Base-by-base conservation (phyloP, 345 rosid species). In the Laguncularia racemosa region DNA sequence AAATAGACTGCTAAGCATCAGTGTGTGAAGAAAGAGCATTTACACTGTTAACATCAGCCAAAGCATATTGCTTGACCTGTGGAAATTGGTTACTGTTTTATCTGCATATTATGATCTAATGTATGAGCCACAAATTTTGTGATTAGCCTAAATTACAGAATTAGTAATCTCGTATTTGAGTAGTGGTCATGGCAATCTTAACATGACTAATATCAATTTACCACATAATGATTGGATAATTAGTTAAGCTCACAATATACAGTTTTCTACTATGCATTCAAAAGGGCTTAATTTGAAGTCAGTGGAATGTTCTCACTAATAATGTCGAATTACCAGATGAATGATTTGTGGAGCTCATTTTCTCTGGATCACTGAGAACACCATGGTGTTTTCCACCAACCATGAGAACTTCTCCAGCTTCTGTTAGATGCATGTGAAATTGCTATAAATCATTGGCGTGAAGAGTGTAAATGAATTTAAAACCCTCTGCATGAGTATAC, bases 371-470 rank as follows among this genome's bases (percentile, higher is more conserved):
- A 66, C 76, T 63, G 48, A 74, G 72, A 43, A 28, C 62, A 21
- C 93, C 87, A 52, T 75, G 81, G 46, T 44, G 75, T 16, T 71
- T 70, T 51, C 89, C 85, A 45, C 97, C 88, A 16, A 89, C 76
- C 84, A 83, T 89, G 56, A 58, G 78, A 58, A 76, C 83, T 44
- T 83, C 76, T 33, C 81, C 84, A 64, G 77, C 76, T 23, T 50
- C 98, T 86, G 86, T 64, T 67, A 20, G 44, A 44, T 40, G 52
- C 14, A 65, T 14, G 18, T 3, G 52, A 49, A 12, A 49, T 19
- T 13, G 45, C 3, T 7, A 33, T 33, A 18, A 20, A 48, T 48
- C 53, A 33, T 14, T 20, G 0, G 17, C 12, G 10, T 48, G 9
- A 33, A 6, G 40, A 33, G 40, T 9, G 40, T 33, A 33, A 33